Conservation (phyloP, 2,329 filamentous ascomycete species). For the Claviceps citrina region DNA sequence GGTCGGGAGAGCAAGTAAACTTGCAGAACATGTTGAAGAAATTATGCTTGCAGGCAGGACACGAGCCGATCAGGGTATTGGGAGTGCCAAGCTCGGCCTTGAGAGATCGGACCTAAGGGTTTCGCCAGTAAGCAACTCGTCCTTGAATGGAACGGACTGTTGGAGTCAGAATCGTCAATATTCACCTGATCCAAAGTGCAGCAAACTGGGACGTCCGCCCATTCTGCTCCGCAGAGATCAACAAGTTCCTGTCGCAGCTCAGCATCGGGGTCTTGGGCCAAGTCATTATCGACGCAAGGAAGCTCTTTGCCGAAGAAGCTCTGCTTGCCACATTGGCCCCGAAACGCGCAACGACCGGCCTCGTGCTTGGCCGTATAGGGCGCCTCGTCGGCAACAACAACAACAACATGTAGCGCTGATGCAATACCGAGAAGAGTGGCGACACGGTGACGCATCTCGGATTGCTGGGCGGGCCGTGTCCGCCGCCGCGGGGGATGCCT, state of each 20-base stretch:
- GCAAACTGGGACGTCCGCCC: slow-evolving; percentile 72
- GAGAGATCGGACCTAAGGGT: slow-evolving; percentile 53
- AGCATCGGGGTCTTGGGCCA: slow-evolving; percentile 58
- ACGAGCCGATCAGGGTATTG: slow-evolving; percentile 78
- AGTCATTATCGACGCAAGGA: slow-evolving; percentile 81
- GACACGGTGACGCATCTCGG: slow-evolving; percentile 19
- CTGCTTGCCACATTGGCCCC: slow-evolving; percentile 82
- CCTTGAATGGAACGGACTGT: neutral
- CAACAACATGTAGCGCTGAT: slow-evolving; percentile 14
- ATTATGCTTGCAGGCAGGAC: slow-evolving; percentile 93
- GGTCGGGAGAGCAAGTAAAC: slow-evolving; percentile 94
- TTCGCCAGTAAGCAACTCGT: neutral
- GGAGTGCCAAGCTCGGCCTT: slow-evolving; percentile 75
- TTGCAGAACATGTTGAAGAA: slow-evolving; percentile 98
- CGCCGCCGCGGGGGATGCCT: slow-evolving; percentile 1
- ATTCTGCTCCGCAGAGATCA: slow-evolving; percentile 72
- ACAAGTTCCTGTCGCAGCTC: slow-evolving; percentile 64
- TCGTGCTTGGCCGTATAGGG: slow-evolving; percentile 53
- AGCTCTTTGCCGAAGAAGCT: slow-evolving; percentile 79
- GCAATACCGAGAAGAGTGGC: slow-evolving; percentile 18
- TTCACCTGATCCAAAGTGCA: slow-evolving; percentile 66
- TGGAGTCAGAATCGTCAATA: slow-evolving; percentile 4
- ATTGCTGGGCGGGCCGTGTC: slow-evolving; percentile 4
- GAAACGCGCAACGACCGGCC: slow-evolving; percentile 73
- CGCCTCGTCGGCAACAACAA: slow-evolving; percentile 12